A percentile compares a stretch with the other conserved stretches of the same genome.
Evolutionary conservation across 2,329 filamentous ascomycete genomes (phyloP).

Genomic region (Xylariaceae sp.): DNA sequence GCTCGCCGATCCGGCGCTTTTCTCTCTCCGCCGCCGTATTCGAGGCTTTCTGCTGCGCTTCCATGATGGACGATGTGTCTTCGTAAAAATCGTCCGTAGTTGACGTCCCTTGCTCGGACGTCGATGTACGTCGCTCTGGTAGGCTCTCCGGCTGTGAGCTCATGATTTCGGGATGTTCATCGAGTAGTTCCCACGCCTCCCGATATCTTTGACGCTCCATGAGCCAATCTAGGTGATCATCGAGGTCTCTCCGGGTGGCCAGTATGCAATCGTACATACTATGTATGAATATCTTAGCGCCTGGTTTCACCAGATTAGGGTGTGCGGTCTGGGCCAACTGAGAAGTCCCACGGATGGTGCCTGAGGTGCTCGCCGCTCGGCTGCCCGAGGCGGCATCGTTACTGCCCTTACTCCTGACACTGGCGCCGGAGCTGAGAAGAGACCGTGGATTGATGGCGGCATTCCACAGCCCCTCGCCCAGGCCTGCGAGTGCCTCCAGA

Average conservation of each 20-base stretch:
- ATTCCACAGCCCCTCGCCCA: slow-evolving; percentile 78
- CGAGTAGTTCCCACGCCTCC: slow-evolving; percentile 80
- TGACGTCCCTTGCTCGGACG: slow-evolving; percentile 32
- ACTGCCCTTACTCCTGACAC: slow-evolving; percentile 56
- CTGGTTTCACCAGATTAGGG: slow-evolving; percentile 46
- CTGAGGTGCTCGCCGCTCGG: slow-evolving; percentile 31
- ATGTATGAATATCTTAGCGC: slow-evolving; percentile 78
- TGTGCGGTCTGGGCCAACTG: slow-evolving; percentile 34
- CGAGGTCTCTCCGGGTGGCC: slow-evolving; percentile 76
- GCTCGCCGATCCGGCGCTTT: slow-evolving; percentile 82
- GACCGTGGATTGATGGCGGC: slow-evolving; percentile 80
- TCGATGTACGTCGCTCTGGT: slow-evolving; percentile 31
- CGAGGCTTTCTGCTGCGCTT: slow-evolving; percentile 48
- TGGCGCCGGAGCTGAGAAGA: slow-evolving; percentile 77
- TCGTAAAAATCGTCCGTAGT: slow-evolving; percentile 64
- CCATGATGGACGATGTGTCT: slow-evolving; percentile 56
- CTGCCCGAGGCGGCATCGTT: slow-evolving; percentile 51
- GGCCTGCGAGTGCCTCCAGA: slow-evolving; percentile 65
- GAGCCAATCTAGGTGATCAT: slow-evolving; percentile 82
- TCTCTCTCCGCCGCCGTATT: slow-evolving; percentile 72
- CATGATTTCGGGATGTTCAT: slow-evolving; percentile 75
- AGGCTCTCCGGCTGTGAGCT: slow-evolving; percentile 32
- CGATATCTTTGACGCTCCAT: slow-evolving; percentile 73
- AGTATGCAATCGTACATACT: slow-evolving; percentile 96
- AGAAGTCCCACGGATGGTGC: slow-evolving; percentile 25